These are phyloP conservation scores for Coemansia nantahalensis DNA, from an alignment of 192 early-diverging fungal species.

Conservation along the genomic window DNA sequence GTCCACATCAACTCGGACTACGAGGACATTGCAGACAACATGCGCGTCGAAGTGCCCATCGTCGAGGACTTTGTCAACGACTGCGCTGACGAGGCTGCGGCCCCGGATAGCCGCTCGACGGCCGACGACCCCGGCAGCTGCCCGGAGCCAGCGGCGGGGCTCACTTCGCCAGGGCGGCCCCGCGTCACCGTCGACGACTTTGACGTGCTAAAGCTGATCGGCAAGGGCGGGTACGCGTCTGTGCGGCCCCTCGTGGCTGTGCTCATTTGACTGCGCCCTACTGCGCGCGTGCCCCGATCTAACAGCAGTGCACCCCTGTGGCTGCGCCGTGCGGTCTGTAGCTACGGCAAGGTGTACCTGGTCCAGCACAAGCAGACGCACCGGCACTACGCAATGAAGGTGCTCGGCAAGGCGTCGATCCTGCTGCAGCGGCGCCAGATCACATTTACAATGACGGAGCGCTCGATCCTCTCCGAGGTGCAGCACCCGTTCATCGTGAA, in stretches of 20 bases:
- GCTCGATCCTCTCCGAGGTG: slow-evolving; percentile 80
- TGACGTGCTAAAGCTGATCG: slow-evolving; percentile 60
- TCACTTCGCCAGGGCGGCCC: not conserved
- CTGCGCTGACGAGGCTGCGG: slow-evolving; percentile 6
- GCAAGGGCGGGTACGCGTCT: slow-evolving; percentile 58
- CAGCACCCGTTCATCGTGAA: slow-evolving; percentile 92
- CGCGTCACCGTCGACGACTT: slow-evolving; percentile 57
- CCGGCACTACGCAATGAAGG: slow-evolving; percentile 87
- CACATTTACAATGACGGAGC: slow-evolving; percentile 82
- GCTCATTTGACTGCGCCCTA: slow-evolving; percentile 21
- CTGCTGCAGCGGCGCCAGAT: slow-evolving; percentile 78
- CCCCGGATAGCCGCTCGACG: too few species aligned
- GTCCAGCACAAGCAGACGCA: slow-evolving; percentile 65
- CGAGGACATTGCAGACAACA: slow-evolving; percentile 41
- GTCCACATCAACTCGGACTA: slow-evolving; percentile 46
- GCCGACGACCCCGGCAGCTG: too few species aligned
- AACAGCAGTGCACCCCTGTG: not conserved
- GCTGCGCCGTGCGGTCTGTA: slow-evolving; percentile 1
- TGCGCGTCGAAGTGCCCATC: slow-evolving; percentile 49
- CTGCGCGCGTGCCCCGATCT: slow-evolving; percentile 3
- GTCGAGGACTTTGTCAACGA: slow-evolving; percentile 46
- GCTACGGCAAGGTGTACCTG: slow-evolving; percentile 82
- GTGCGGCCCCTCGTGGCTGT: not conserved
- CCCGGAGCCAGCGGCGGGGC: too few species aligned
- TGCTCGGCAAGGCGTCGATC: slow-evolving; percentile 84